These are phyloP conservation scores for Skeletonema tropicum DNA, from an alignment of 108 stramenopile genomes.

Conservation along the genomic window DNA sequence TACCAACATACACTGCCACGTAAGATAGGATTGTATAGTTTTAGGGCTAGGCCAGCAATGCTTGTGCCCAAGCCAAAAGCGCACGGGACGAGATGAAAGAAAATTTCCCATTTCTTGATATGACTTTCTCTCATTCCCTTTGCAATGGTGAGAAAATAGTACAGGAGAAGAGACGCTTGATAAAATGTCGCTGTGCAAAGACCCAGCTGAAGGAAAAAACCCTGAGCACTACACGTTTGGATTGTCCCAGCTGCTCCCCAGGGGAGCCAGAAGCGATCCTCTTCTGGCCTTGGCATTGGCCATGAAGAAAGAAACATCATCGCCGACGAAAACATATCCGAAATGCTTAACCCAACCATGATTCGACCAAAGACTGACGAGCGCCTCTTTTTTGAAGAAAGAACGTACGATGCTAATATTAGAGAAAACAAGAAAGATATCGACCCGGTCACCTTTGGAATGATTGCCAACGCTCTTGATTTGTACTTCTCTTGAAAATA, in stretches of 20 bases:
- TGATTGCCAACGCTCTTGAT: conserved; percentile 6
- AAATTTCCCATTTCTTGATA: conserved; percentile 40
- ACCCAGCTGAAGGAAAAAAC: conserved; percentile 58
- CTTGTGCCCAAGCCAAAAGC: conserved; percentile 29
- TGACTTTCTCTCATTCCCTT: conserved; percentile 31
- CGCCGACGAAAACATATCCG: conserved; percentile 19
- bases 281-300: conserved; percentile 42
- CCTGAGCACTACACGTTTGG: conserved; percentile 57
- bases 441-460: conserved; percentile 6
- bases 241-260: conserved; percentile 49
- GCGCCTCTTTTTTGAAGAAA: neutral
- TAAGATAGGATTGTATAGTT: conserved; percentile 38
- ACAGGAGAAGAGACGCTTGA: conserved; percentile 47
- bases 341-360: conserved; percentile 22
- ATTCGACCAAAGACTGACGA: conserved; percentile 15
- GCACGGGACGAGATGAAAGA: conserved; percentile 42
- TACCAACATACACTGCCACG: neutral
- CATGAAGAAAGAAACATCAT: conserved; percentile 44
- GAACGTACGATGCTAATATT: neutral
- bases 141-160: conserved; percentile 58
- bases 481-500: neutral
- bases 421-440: neutral
- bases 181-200: conserved; percentile 49
- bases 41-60: conserved; percentile 37
- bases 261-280: conserved; percentile 7